phyloP scores from a whole-genome alignment of 306 rosid genomes.

The Morella rubra region DNA sequence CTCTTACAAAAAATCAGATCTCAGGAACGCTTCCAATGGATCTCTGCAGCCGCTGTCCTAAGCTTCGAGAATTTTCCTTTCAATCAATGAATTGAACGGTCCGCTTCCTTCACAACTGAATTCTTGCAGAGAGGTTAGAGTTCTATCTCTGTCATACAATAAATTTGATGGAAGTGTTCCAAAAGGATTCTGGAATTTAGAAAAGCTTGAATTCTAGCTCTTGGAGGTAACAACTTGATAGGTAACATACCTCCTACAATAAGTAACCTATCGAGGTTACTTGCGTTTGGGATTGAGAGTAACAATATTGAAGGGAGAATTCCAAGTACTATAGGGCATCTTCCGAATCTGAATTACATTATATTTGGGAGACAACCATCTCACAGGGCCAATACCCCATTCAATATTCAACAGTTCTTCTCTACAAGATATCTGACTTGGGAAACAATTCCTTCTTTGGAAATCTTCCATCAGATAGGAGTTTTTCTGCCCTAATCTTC shows the following conservation, averaged over 20 bases:
- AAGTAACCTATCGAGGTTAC: background rate
- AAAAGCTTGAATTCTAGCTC: background rate
- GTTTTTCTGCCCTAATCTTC: background rate
- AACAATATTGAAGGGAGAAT: background rate
- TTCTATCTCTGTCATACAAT: background rate
- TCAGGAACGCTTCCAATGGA: slow-evolving; percentile 1
- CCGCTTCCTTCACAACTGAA: background rate
- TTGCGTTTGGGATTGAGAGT: rapidly evolving
- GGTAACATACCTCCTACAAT: slow-evolving; percentile 3
- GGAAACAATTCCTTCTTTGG: background rate
- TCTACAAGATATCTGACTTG: background rate
- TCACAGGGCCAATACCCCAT: background rate
- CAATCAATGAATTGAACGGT: background rate
- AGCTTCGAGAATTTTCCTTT: background rate
- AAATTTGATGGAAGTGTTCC: slow-evolving; percentile 1
- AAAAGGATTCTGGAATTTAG: background rate
- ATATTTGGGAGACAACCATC: background rate
- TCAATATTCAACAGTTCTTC: background rate
- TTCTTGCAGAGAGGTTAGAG: background rate
- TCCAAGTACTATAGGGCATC: background rate
- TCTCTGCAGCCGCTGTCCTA: background rate
- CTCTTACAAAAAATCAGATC: background rate
- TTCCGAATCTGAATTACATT: background rate
- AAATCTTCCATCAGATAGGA: background rate
- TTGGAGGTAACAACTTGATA: background rate